Evolutionary conservation across 768 basidiomycete genomes (phyloP).

Genomic region (Kwoniella dendrophila): DNA sequence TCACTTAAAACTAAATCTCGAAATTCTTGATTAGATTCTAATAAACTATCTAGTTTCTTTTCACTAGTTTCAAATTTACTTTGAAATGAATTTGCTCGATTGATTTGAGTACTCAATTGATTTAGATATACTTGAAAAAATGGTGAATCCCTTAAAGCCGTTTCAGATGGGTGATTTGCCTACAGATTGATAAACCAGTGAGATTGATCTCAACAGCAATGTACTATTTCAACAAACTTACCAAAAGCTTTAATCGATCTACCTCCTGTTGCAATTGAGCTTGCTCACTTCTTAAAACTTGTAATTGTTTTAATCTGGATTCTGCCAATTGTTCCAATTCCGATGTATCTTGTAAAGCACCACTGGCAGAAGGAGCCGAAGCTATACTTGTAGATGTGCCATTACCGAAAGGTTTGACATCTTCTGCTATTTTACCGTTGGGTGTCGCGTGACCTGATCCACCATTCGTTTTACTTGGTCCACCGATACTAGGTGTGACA

Average conservation of each 20-base stretch:
- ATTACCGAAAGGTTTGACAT: conserved; percentile 35
- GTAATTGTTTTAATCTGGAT: conserved; percentile 40
- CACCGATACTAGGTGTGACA: conserved; percentile 32
- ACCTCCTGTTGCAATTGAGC: conserved; percentile 34
- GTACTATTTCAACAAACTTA: conserved; percentile 19
- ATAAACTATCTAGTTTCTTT: conserved; percentile 32
- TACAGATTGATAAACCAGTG: conserved; percentile 8
- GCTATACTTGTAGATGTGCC: conserved; percentile 9
- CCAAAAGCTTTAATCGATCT: conserved; percentile 39
- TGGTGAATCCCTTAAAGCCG: conserved; percentile 38
- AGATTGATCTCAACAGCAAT: conserved; percentile 2
- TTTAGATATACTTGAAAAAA: conserved; percentile 65
- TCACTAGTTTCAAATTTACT: conserved; percentile 57
- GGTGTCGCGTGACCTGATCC: conserved; percentile 48
- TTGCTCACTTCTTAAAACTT: conserved; percentile 42
- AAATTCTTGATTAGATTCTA: conserved; percentile 40
- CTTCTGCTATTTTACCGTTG: conserved; percentile 42
- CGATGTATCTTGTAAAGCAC: conserved; percentile 36
- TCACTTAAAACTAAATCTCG: conserved; percentile 38
- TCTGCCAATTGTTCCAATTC: conserved; percentile 45
- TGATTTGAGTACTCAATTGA: conserved; percentile 59
- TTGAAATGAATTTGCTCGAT: conserved; percentile 58
- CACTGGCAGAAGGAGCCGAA: conserved; percentile 3
- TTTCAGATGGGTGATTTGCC: conserved; percentile 48
- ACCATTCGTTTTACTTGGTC: conserved; percentile 18